Conservation (phyloP, 2,329 filamentous ascomycete species). For the Aspergillus proliferans region DNA sequence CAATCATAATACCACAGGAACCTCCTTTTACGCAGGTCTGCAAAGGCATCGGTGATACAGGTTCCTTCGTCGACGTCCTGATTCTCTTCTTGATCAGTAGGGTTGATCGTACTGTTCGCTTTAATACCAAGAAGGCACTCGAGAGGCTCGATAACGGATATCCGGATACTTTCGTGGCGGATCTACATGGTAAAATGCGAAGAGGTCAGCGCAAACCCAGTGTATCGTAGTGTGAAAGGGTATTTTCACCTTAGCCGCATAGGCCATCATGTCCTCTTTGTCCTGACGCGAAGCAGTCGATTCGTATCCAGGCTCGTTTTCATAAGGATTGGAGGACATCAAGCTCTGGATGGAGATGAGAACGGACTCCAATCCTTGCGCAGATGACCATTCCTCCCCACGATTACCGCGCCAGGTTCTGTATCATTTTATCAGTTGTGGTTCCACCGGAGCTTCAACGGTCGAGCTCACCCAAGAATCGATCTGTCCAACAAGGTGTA, state of each 20-base stretch:
- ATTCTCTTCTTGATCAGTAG: conserved; percentile 31
- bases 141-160: conserved; percentile 78
- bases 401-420: conserved; percentile 90
- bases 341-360: conserved; percentile 93
- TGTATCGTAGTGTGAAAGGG: not conserved
- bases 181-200: conserved; percentile 53
- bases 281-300: conserved; percentile 62
- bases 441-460: not conserved
- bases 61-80: not conserved
- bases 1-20: conserved; percentile 96
- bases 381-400: conserved; percentile 93
- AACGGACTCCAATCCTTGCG: conserved; percentile 90
- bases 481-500: conserved; percentile 50
- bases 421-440: conserved; percentile 10
- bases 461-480: conserved; percentile 65
- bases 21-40: conserved; percentile 80
- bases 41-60: conserved; percentile 75
- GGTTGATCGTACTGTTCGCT: conserved; percentile 41
- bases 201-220: not conserved
- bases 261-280: conserved; percentile 66
- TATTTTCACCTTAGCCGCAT: conserved; percentile 65
- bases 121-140: conserved; percentile 70
- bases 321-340: conserved; percentile 89
- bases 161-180: conserved; percentile 78
- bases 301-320: conserved; percentile 93